Base-by-base conservation (phyloP, 139 green algal genomes). In the Chlorella sorokiniana region DNA sequence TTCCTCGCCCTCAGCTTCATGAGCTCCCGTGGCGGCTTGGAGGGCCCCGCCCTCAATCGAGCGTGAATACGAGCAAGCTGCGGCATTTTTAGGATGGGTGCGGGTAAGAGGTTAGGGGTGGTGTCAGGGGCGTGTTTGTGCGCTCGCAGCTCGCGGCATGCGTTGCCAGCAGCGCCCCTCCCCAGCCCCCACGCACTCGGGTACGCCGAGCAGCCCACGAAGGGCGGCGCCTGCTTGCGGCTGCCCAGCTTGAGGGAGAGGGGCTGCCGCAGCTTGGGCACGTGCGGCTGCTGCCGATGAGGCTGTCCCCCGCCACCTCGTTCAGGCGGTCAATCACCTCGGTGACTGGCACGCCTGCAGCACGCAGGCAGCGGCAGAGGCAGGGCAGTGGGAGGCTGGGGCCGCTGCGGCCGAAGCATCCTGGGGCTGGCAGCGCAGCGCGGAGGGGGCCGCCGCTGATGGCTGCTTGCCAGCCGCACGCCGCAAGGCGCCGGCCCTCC, bases 271-370 rank as follows among this genome's bases (percentile, higher is more conserved):
- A 88, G 52, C 20, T 48, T 5, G 74, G 64, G 79, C 72, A 79
- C 29, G 9, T 7, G 31, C 42, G 52, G 40, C 65, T 52, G 27
- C 35, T 29, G 25, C 61, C 73, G 11, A 95, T 91, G 38, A 93
- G 71, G 69, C 85, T 76, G 11, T 35, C 27, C 5, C 84, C 87
- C 23, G 96, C 70, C 4, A 73, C 41, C 1, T 35, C 70, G 64
- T 96, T 91, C 42, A 97, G 83, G 40, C 78, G 42, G 35, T 93
- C 85, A 23, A 94, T 91, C 29, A 98, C 90, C 16, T 94, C 76
- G 0, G 67, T 88, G 4, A 86, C 86, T 16, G 45, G 41, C 67
- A 93, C 63, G 27, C 25, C 71, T 78, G 71, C 33, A 51, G 35
- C 18, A 33, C 22, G 42, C 29, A 8, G 69, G 35, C 40, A 42